Base-by-base conservation (phyloP, 148 eudicot genomes). In the Pouteria glomerata region DNA sequence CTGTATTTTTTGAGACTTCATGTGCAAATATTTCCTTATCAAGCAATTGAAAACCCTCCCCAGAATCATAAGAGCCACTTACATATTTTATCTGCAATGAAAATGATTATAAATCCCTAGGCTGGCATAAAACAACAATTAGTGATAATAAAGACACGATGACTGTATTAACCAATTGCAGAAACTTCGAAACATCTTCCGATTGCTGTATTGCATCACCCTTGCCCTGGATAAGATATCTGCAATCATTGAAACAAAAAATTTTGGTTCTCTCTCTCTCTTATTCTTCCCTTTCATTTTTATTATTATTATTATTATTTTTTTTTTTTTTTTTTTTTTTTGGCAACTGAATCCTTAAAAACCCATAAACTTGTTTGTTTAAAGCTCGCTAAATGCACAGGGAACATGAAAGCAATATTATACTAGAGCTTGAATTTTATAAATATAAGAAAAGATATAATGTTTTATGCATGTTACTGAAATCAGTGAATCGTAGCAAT, bases 11-110 rank as follows among this genome's bases (percentile, higher is more conserved):
- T 21, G 81, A 84, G 37, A 66, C 23, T 80, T 95, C 97, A 67
- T 84, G 78, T 66, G 76, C 81, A 34, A 82, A 73, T 78, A 95
- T 95, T 76, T 87, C 88, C 71, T 84, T 79, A 71, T 95, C 94
- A 75, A 95, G 74, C 10, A 60, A 81, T 72, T 69, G 88, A 73
- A 89, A 95, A 62, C 94, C 97, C 52, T 95, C 92, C 8, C 82
- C 86, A 19, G 89, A 65, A 48, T 89, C 97, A 78, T 95, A 95
- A 74, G 89, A 72, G 29, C 99, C 99, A 74, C 85, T 85, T 16
- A 95, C 96, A 74, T 95, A 95, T 79, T 88, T 88, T 21, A 95
- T 83, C 99, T 92, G 78, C 81, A 76, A 15, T 10, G 18, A 74
- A 14, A 50, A 23, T 23, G n/a, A 27, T 23, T 66, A 15, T 24